phyloP scores from a whole-genome alignment of 2,329 filamentous ascomycete genomes.

The Pseudogymnoascus sp. region DNA sequence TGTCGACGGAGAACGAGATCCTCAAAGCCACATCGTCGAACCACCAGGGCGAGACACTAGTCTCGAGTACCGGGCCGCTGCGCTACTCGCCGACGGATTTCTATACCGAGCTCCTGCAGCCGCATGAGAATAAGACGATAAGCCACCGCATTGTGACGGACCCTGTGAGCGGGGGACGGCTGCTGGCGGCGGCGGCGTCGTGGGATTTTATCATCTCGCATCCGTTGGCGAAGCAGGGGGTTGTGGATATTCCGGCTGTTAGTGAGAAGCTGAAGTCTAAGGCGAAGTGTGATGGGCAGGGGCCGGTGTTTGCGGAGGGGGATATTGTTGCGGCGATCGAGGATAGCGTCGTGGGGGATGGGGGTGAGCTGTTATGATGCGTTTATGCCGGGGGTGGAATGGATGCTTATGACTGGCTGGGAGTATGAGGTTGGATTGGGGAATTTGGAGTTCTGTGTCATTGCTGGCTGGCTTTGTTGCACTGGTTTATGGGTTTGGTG shows the following conservation, averaged over 20 bases:
- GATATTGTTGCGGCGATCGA: slow-evolving; percentile 67
- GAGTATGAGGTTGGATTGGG: neutral
- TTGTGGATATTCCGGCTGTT: slow-evolving; percentile 74
- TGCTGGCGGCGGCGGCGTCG: slow-evolving; percentile 67
- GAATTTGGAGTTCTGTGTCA: neutral
- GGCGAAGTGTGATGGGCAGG: slow-evolving; percentile 77
- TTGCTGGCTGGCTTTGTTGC: neutral
- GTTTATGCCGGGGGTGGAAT: neutral
- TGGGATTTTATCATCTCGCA: slow-evolving; percentile 88
- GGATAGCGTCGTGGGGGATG: slow-evolving; percentile 65
- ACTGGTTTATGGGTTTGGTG: neutral
- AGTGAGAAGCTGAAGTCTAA: slow-evolving; percentile 67
- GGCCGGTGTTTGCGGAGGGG: slow-evolving; percentile 77
- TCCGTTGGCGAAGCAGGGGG: slow-evolving; percentile 63
- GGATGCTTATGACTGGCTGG: neutral
- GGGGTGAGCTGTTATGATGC: slow-evolving; percentile 63
- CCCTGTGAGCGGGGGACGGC: slow-evolving; percentile 52
- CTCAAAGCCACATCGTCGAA: slow-evolving; percentile 64
- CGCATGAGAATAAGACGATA: slow-evolving; percentile 52
- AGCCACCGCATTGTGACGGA: slow-evolving; percentile 61
- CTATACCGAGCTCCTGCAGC: slow-evolving; percentile 52
- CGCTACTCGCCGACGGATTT: slow-evolving; percentile 65
- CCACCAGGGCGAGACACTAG: slow-evolving; percentile 35
- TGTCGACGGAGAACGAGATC: slow-evolving; percentile 87
- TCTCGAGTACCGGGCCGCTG: slow-evolving; percentile 54